phyloP scores from a whole-genome alignment of 2,329 filamentous ascomycete genomes.

The Exophiala calicioides region DNA sequence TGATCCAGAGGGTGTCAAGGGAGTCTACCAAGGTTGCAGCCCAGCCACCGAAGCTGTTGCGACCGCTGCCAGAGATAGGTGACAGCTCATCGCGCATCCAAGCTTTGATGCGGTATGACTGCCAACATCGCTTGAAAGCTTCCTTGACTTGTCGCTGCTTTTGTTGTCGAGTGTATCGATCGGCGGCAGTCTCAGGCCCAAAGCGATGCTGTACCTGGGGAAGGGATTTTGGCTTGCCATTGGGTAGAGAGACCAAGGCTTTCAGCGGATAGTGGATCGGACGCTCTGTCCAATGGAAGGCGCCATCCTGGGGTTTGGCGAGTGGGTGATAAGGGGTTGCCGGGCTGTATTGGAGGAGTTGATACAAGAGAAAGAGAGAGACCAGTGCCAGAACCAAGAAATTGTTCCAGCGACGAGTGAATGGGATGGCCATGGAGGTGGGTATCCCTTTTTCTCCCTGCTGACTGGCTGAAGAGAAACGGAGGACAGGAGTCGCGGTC shows the following conservation, averaged over 20 bases:
- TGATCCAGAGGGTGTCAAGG: conserved; percentile 64
- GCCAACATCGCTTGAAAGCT: conserved; percentile 58
- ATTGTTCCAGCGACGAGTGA: too few species aligned
- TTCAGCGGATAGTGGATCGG: conserved; percentile 10
- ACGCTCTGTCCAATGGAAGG: too few species aligned
- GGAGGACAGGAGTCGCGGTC: too few species aligned
- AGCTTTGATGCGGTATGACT: conserved; percentile 60
- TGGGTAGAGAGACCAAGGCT: conserved; percentile 26
- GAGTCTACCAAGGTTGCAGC: conserved; percentile 62
- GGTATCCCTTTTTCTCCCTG: too few species aligned
- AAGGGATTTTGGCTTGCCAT: conserved; percentile 28
- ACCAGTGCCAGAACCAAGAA: too few species aligned
- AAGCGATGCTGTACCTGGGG: conserved; percentile 36
- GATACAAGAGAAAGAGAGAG: too few species aligned
- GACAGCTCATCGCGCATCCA: conserved; percentile 65
- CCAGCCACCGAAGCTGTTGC: conserved; percentile 64
- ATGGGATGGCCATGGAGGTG: too few species aligned
- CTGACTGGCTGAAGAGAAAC: too few species aligned
- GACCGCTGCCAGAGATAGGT: conserved; percentile 54
- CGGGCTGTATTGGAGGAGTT: too few species aligned
- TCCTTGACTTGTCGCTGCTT: conserved; percentile 49
- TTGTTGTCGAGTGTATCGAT: conserved; percentile 2
- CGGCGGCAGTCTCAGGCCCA: conserved; percentile 23
- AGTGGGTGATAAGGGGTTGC: too few species aligned
- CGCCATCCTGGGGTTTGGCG: too few species aligned